A percentile compares a stretch with the other conserved stretches of the same genome.
Evolutionary conservation across 164 flowering plant genomes (phyloP).

Genomic region (Magnolia kwangsiensis): DNA sequence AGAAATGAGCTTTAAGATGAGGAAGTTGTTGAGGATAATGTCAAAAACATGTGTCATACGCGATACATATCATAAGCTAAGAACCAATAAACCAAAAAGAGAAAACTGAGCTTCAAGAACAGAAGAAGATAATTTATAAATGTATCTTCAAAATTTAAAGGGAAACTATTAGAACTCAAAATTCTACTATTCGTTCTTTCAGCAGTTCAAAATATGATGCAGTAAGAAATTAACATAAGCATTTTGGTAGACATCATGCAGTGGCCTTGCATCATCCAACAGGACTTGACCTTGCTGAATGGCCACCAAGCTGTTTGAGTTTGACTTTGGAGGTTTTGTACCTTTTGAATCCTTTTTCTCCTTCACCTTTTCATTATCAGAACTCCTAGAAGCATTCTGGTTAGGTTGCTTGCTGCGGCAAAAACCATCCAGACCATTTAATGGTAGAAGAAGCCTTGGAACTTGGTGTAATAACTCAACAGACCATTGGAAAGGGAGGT

Average conservation of each 20-base stretch:
- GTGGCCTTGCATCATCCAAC: slow-evolving; percentile 18
- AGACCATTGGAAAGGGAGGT: neutral
- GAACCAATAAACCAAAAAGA: too few relatives aligned
- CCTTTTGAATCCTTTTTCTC: neutral
- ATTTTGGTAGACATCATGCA: slow-evolving; percentile 26
- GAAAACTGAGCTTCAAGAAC: too few relatives aligned
- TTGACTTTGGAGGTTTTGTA: slow-evolving; percentile 2
- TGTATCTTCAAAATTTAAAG: neutral
- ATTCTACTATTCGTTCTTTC: neutral
- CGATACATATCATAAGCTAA: too few relatives aligned
- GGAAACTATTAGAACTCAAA: neutral
- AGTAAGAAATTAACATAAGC: slow-evolving; percentile 37
- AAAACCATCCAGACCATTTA: slow-evolving; percentile 4
- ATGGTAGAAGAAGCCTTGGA: slow-evolving; percentile 7
- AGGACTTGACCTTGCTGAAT: slow-evolving; percentile 12
- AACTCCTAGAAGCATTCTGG: neutral
- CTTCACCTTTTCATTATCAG: slow-evolving; percentile 3
- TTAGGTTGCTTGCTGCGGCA: neutral
- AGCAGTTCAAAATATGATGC: neutral
- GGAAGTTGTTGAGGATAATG: too few relatives aligned
- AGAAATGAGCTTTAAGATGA: too few relatives aligned
- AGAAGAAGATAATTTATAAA: too few relatives aligned
- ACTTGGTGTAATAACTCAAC: neutral
- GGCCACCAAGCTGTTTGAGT: slow-evolving; percentile 22
- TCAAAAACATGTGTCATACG: too few relatives aligned